A percentile compares a stretch with the other conserved stretches of the same genome.
phyloP scores from a whole-genome alignment of 2,329 filamentous ascomycete species.

The Waltergamsia citrina region DNA sequence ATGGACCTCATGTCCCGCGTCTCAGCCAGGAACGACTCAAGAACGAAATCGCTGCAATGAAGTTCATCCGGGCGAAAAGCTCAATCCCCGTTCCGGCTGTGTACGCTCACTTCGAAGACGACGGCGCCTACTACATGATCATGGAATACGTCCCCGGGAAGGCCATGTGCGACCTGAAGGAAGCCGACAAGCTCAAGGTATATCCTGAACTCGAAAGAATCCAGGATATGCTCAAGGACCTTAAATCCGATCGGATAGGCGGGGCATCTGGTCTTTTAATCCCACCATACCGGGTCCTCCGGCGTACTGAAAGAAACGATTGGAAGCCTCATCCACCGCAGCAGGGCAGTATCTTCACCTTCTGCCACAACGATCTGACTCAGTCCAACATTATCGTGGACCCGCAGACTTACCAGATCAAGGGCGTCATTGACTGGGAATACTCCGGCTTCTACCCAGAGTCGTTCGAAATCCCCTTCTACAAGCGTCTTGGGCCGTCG shows the following conservation, averaged over 20 bases:
- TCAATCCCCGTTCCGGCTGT: constrained; percentile 16
- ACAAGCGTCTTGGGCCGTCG: constrained; percentile 10
- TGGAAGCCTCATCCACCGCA: constrained; percentile 12
- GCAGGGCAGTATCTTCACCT: constrained; percentile 9
- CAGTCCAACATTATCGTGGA: constrained; percentile 12
- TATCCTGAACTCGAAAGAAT: constrained; percentile 18
- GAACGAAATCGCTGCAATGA: constrained; percentile 18
- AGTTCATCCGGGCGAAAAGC: constrained; percentile 13
- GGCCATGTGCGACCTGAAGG: constrained; percentile 15
- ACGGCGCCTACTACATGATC: constrained; percentile 17
- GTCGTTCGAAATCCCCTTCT: constrained; percentile 13
- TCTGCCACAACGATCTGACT: constrained; percentile 14
- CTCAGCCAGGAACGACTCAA: constrained; percentile 14
- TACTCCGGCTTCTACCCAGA: constrained; percentile 24
- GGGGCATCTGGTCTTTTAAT: constrained; percentile 20
- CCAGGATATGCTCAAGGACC: constrained; percentile 12
- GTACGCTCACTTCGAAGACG: constrained; percentile 17
- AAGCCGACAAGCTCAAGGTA: constrained; percentile 11
- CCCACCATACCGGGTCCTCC: constrained; percentile 17
- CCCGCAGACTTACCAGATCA: constrained; percentile 18
- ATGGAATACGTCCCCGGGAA: constrained; percentile 19
- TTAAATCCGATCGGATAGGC: constrained; percentile 16
- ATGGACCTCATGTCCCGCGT: constrained; percentile 17
- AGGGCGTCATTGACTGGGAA: constrained; percentile 27
- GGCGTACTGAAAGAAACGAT: constrained; percentile 10